Evolutionary conservation across 257 asterid species (phyloP).

Genomic region (Fraxinus pennsylvanica): DNA sequence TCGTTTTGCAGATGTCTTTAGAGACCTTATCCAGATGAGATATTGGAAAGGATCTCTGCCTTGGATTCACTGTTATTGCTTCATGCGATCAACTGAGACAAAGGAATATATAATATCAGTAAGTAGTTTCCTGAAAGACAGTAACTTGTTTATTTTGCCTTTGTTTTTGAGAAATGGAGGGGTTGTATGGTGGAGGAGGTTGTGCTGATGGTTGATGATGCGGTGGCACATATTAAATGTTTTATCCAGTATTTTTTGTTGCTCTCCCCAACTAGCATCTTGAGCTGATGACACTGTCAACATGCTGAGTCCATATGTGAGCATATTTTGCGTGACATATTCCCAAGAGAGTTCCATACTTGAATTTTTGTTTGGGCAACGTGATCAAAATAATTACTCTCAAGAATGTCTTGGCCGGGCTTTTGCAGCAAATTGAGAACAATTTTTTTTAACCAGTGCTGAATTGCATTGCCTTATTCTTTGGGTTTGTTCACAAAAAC

Average conservation of each 20-base stretch:
- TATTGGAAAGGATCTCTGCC: conserved; percentile 86
- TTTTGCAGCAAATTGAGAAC: not conserved
- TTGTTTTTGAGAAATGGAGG: not conserved
- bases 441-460: not conserved
- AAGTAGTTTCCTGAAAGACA: conserved; percentile 31
- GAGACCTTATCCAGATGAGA: conserved; percentile 54
- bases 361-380: not conserved
- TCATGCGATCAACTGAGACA: conserved; percentile 73
- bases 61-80: conserved; percentile 93
- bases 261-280: not conserved
- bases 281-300: not conserved
- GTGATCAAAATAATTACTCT: not conserved
- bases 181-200: not conserved
- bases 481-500: not conserved
- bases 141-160: conserved; percentile 18
- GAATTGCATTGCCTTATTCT: not conserved
- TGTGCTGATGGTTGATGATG: not conserved
- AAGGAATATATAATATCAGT: conserved; percentile 60
- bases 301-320: not conserved
- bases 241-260: not conserved
- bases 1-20: conserved; percentile 64
- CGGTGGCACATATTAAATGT: not conserved
- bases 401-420: not conserved
- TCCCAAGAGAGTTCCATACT: not conserved
- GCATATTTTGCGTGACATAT: not conserved